Conservation (phyloP, 108 stramenopile species). For the Pseudonitzschia multiseries region DNA sequence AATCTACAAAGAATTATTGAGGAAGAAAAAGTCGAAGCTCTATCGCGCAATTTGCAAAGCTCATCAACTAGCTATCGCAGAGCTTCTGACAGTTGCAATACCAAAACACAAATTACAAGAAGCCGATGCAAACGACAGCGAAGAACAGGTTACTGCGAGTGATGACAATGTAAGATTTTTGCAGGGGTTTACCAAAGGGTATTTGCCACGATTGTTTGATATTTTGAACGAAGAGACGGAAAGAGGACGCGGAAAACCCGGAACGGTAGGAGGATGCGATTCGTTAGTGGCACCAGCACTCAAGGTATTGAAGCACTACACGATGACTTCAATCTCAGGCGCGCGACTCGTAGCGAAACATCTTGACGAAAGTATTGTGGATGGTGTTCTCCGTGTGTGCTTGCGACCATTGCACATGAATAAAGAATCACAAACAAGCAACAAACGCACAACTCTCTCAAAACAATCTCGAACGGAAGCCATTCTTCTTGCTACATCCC, state of each 20-base stretch:
- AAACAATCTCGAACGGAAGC: constrained; percentile 28
- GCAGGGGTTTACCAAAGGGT: constrained; percentile 50
- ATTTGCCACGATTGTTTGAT: constrained; percentile 49
- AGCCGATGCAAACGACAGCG: not conserved
- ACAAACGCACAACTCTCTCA: not conserved
- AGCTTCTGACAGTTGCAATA: constrained; percentile 56
- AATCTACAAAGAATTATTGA: constrained; percentile 42
- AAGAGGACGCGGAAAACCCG: constrained; percentile 40
- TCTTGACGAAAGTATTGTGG: constrained; percentile 33
- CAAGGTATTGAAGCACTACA: constrained; percentile 30
- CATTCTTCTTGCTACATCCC: constrained; percentile 24
- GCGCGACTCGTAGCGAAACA: constrained; percentile 56
- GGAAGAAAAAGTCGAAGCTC: constrained; percentile 32
- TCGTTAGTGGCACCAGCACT: constrained; percentile 26
- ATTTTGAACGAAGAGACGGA: constrained; percentile 42
- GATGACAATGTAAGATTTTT: constrained; percentile 33
- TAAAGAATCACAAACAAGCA: not conserved
- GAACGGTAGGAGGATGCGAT: constrained; percentile 28
- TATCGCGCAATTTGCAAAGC: constrained; percentile 40
- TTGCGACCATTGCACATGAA: constrained; percentile 17
- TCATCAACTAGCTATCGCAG: constrained; percentile 42
- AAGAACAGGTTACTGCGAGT: constrained; percentile 3
- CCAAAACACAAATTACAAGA: constrained; percentile 41
- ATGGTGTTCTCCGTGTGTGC: constrained; percentile 35
- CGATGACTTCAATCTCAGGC: constrained; percentile 26